Evolutionary conservation across 2,329 filamentous ascomycete genomes (phyloP).

Genomic region (Pseudogymnoascus sp.): DNA sequence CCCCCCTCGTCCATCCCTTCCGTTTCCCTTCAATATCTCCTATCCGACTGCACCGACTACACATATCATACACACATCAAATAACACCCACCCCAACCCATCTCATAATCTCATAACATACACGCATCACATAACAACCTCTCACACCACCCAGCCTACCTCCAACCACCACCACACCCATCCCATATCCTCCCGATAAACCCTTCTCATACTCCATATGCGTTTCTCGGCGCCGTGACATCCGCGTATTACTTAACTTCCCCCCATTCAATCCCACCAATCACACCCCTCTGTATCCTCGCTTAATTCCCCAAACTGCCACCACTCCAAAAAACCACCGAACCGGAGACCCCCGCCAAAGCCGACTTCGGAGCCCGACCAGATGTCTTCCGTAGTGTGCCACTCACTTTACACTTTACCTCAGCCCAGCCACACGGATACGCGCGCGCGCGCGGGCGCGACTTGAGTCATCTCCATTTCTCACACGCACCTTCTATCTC

Average conservation of each 20-base stretch:
- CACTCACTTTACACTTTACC: no score
- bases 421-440: background rate
- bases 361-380: background rate
- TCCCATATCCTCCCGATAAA: background rate
- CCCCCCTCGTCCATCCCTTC: background rate
- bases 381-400: no score
- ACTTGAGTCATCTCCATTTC: conserved; percentile 4
- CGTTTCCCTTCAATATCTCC: background rate
- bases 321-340: background rate
- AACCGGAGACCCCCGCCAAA: background rate
- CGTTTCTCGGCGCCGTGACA: background rate
- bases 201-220: background rate
- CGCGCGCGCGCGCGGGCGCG: background rate
- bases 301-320: background rate
- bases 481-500: background rate
- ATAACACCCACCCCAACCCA: background rate
- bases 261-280: background rate
- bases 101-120: background rate
- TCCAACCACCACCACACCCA: background rate
- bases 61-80: conserved; percentile 3
- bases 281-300: background rate
- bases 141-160: background rate
- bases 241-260: background rate
- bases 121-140: background rate
- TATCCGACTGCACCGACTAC: background rate